phyloP scores from a whole-genome alignment of 2,329 filamentous ascomycete species.

The Polychaeton citri region DNA sequence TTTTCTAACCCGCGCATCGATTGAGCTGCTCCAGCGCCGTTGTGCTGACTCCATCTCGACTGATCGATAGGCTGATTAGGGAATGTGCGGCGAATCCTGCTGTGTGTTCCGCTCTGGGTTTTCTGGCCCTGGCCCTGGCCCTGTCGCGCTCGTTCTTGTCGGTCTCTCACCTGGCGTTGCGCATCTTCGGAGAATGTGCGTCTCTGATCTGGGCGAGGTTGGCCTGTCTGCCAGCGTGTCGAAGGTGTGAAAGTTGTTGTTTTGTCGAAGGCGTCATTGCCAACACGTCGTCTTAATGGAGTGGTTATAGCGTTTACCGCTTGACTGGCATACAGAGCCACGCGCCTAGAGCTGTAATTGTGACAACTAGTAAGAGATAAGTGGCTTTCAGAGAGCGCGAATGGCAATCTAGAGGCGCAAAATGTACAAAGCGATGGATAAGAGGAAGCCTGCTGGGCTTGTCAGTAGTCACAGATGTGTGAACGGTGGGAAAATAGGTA shows the following conservation, averaged over 20 bases:
- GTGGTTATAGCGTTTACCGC: neutral
- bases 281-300: neutral
- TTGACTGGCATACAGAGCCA: neutral
- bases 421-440: conserved; percentile 20
- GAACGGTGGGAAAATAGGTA: neutral
- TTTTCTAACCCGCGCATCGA: too few species aligned
- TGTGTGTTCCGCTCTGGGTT: neutral
- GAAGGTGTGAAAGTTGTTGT: neutral
- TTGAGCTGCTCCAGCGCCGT: neutral
- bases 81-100: neutral
- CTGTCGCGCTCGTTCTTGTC: neutral
- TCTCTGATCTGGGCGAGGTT: neutral
- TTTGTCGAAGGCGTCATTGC: neutral
- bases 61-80: neutral
- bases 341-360: neutral
- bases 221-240: neutral
- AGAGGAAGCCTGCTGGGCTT: conserved; percentile 8
- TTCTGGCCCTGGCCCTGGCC: neutral
- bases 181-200: neutral
- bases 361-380: too few species aligned
- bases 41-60: neutral
- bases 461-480: neutral
- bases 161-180: neutral
- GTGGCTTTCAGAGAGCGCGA: neutral
- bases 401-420: conserved; percentile 16